A percentile compares a stretch with the other conserved stretches of the same genome.
Evolutionary conservation across 805 yeast genomes (phyloP).

Genomic region (Isabelozyma rhagii): DNA sequence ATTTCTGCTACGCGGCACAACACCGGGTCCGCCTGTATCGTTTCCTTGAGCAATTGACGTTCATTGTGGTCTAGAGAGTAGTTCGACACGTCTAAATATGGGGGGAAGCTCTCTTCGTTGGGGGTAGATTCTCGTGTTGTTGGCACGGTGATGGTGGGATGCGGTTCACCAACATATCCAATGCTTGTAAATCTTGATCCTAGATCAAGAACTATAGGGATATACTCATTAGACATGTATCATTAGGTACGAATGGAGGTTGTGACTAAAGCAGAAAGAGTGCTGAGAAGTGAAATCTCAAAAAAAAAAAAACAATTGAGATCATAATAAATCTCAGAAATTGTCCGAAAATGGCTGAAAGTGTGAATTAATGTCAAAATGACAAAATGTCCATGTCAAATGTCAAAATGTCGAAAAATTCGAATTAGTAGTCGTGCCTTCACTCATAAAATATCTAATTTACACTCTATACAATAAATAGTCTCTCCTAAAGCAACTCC

Average conservation of each 20-base stretch:
- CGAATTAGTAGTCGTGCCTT: too few species aligned
- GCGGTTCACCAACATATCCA: slow-evolving; percentile 24
- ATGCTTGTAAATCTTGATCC: slow-evolving; percentile 16
- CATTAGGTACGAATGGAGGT: background rate
- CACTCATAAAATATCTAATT: background rate
- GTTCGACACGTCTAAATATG: background rate
- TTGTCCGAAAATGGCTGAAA: too few species aligned
- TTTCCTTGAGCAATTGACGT: background rate
- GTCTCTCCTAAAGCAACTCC: slow-evolving; percentile 21
- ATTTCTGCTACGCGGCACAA: background rate
- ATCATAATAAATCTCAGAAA: too few species aligned
- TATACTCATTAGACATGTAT: slow-evolving; percentile 6
- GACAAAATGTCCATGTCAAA: too few species aligned
- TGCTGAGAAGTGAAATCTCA: too few species aligned
- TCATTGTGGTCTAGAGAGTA: background rate
- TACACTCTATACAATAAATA: background rate
- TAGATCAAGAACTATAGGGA: slow-evolving; percentile 14
- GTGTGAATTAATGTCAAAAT: too few species aligned
- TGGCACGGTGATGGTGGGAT: slow-evolving; percentile 7
- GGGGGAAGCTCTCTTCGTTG: background rate
- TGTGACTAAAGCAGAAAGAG: background rate
- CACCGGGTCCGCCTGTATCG: background rate
- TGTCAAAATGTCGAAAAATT: too few species aligned
- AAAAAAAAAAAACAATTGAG: too few species aligned
- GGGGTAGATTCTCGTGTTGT: background rate